A percentile compares a stretch with the other conserved stretches of the same genome.
Conservation (phyloP, 345 rosid species). For the Carallia pectinifolia region DNA sequence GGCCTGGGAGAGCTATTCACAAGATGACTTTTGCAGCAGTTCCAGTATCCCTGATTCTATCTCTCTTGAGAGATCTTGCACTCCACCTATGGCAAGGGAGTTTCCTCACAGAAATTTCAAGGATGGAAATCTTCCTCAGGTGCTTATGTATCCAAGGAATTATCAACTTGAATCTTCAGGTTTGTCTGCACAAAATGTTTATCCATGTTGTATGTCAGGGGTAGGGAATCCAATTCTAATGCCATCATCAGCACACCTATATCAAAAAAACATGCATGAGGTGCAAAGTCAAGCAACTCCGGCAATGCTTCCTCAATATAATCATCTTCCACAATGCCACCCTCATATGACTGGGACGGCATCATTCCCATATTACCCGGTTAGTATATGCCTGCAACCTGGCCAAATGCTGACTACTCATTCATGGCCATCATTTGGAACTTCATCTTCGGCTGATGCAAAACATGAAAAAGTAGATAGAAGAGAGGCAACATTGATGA, state of each 20-base stretch:
- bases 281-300: slow-evolving; percentile 45
- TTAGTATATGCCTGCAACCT: slow-evolving; percentile 59
- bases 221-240: slow-evolving; percentile 68
- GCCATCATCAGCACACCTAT: slow-evolving; percentile 62
- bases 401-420: slow-evolving; percentile 56
- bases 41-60: slow-evolving; percentile 51
- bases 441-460: slow-evolving; percentile 42
- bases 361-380: slow-evolving; percentile 69
- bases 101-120: slow-evolving; percentile 41
- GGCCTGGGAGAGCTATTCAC: slow-evolving; percentile 51
- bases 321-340: slow-evolving; percentile 62
- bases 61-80: slow-evolving; percentile 59
- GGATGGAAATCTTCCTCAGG: slow-evolving; percentile 40
- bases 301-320: slow-evolving; percentile 57
- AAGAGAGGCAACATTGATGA: slow-evolving; percentile 87
- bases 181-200: slow-evolving; percentile 48
- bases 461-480: slow-evolving; percentile 61
- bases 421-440: slow-evolving; percentile 70
- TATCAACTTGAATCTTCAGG: slow-evolving; percentile 48
- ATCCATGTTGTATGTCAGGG: slow-evolving; percentile 76
- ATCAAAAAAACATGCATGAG: slow-evolving; percentile 52
- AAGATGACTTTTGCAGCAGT: slow-evolving; percentile 55
- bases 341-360: slow-evolving; percentile 59
- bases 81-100: slow-evolving; percentile 56
- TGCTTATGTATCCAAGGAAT: slow-evolving; percentile 36